These are phyloP conservation scores for Salvia sclarea DNA, from an alignment of 305 asterid species.

Conservation along the genomic window DNA sequence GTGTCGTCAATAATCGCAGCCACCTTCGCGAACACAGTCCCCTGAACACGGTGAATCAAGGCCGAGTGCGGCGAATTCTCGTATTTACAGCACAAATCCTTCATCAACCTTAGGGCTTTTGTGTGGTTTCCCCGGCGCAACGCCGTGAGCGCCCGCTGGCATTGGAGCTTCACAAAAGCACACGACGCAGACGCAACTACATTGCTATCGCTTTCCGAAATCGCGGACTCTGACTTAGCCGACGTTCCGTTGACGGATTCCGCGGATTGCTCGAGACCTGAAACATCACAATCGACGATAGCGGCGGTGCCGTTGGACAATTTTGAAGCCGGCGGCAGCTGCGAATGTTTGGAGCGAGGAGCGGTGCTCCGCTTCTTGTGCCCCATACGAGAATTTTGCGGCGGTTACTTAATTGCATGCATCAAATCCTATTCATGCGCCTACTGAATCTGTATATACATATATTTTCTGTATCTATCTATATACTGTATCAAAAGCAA, in stretches of 20 bases:
- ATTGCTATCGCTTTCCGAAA: conserved; percentile 32
- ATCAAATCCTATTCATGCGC: conserved; percentile 29
- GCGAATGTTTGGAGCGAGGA: conserved; percentile 66
- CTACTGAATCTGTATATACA: conserved; percentile 29
- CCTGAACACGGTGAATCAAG: conserved; percentile 74
- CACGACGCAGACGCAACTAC: conserved; percentile 37
- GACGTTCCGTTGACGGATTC: conserved; percentile 16
- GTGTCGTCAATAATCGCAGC: conserved; percentile 73
- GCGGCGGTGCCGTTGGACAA: conserved; percentile 17
- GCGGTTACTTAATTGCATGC: conserved; percentile 48
- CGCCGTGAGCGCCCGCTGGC: conserved; percentile 72
- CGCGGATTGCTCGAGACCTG: conserved; percentile 28
- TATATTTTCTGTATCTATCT: conserved; percentile 2
- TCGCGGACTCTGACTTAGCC: conserved; percentile 26
- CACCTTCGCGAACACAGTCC: conserved; percentile 72
- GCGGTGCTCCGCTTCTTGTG: conserved; percentile 74
- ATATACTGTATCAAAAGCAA: conserved; percentile 14
- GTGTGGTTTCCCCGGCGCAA: conserved; percentile 75
- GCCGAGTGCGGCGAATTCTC: conserved; percentile 63
- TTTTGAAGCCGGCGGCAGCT: conserved; percentile 29
- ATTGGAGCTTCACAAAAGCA: conserved; percentile 55
- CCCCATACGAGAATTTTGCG: conserved; percentile 56
- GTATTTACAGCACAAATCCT: conserved; percentile 69
- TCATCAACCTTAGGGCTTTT: conserved; percentile 81
- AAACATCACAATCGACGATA: conserved; percentile 18